These are phyloP conservation scores for Podospora appendiculata DNA, from an alignment of 495 filamentous ascomycete species.

Conservation along the genomic window DNA sequence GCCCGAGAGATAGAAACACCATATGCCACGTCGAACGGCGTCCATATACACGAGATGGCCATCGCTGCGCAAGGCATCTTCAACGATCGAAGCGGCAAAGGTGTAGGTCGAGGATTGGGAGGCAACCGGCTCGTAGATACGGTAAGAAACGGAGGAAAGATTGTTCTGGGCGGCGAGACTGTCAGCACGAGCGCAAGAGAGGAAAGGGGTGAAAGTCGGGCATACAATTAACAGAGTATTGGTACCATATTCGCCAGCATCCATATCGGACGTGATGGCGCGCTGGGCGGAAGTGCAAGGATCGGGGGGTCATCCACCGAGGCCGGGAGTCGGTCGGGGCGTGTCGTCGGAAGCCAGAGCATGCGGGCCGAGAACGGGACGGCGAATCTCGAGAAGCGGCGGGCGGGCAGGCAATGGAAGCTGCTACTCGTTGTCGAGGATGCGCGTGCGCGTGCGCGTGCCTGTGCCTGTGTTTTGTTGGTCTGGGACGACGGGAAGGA, in stretches of 20 bases:
- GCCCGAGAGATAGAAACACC: slow-evolving; percentile 38
- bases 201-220: background rate
- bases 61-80: slow-evolving; percentile 38
- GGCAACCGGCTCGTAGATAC: slow-evolving; percentile 38
- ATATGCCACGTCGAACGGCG: slow-evolving; percentile 37
- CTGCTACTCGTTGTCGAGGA: too few species aligned
- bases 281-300: slow-evolving; percentile 7
- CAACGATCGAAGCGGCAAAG: slow-evolving; percentile 34
- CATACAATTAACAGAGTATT: slow-evolving; percentile 44
- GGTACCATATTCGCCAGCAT: slow-evolving; percentile 46
- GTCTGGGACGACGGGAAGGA: background rate
- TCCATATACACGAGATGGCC: slow-evolving; percentile 45
- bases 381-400: too few species aligned
- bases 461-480: background rate
- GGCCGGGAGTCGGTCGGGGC: slow-evolving; percentile 5
- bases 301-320: slow-evolving; percentile 18
- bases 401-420: too few species aligned
- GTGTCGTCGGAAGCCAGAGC: slow-evolving; percentile 8
- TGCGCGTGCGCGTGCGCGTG: too few species aligned
- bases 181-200: slow-evolving; percentile 8
- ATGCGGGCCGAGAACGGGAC: slow-evolving; percentile 7
- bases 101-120: slow-evolving; percentile 29
- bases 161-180: slow-evolving; percentile 30
- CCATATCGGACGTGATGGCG: slow-evolving; percentile 36
- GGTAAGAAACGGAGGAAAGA: slow-evolving; percentile 35